Base-by-base conservation (phyloP, 1,139 yeast genomes). In the Debaryomycetaceae sp. region DNA sequence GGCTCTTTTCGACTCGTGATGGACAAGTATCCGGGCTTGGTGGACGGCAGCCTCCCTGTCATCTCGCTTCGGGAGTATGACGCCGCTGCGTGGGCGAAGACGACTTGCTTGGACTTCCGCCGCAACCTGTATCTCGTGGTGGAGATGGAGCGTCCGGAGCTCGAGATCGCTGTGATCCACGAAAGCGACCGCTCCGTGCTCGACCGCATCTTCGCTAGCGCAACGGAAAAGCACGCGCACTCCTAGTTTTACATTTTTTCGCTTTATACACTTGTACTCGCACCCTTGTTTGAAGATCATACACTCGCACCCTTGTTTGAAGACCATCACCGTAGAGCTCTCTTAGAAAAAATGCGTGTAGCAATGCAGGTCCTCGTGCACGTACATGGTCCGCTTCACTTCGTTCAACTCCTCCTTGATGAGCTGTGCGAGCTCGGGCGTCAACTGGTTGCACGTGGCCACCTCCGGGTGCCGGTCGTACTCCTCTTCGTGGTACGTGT, bases 401-500 rank as follows among this genome's bases (percentile, higher is more conserved):
- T 66, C 67, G 52, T 90, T 87, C 49, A 90, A 62, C 52, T 90
- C 97, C 29, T 80, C 85, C 55, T 77, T 80, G 45, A 90, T 85
- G 55, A 76, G 77, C 52, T 82, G 90, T 0, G 96, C 97, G 49
- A 87, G 60, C 31, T 70, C 62, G 4, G 97, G 96, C 1, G 95
- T 87, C 52, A 87, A 63, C 47, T 80, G 86, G 53, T 87, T 86
- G 58, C 97, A 87, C 2, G 97, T 86, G 4, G 95, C 94, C 25
- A 79, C 67, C 39, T 86, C 97, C 0, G 97, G 96, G 39, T 80
- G 86, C 44, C 98, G 74, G 51, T 90, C 97, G 50, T 90, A 90
- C 41, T 83, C 95, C 13, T 72, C 76, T 27, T 79, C 77, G 36
- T 80, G 72, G 51, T 81, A 86, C 0, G 96, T 90, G 38, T 86